Conservation (phyloP, 1,139 yeast species). For the Kurtzmaniella quercitrusa region DNA sequence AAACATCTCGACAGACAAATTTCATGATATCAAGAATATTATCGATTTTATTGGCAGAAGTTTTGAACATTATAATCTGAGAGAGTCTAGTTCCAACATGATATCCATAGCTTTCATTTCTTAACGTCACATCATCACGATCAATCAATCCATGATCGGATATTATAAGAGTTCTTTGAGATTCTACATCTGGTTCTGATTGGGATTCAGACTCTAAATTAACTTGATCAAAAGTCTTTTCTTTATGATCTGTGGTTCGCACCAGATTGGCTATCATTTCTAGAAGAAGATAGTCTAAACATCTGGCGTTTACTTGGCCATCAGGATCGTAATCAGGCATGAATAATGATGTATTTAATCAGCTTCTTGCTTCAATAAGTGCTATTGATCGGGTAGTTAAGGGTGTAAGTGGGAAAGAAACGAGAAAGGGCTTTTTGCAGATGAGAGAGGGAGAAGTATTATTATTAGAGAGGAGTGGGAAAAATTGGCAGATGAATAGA, state of each 20-base stretch:
- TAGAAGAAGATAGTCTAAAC: conserved; percentile 60
- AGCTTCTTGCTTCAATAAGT: not conserved
- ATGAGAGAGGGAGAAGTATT: too few species aligned
- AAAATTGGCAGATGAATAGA: too few species aligned
- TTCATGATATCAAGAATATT: conserved; percentile 83
- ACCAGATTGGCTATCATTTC: conserved; percentile 73
- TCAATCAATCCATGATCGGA: conserved; percentile 30
- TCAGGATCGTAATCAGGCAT: conserved; percentile 17
- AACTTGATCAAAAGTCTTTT: conserved; percentile 8
- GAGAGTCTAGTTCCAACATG: conserved; percentile 71
- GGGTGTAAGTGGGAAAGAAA: not conserved
- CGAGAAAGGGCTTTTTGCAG: too few species aligned
- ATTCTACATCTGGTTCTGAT: conserved; percentile 15
- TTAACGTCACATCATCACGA: conserved; percentile 52
- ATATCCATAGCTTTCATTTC: conserved; percentile 70
- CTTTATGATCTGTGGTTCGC: conserved; percentile 29
- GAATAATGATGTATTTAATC: not conserved
- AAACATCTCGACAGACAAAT: conserved; percentile 86
- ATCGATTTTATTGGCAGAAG: conserved; percentile 40
- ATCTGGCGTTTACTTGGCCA: conserved; percentile 40
- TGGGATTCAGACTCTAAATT: conserved; percentile 7
- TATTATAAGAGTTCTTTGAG: conserved; percentile 41
- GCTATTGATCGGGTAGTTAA: not conserved
- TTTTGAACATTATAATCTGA: conserved; percentile 60
- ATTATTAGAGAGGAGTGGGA: too few species aligned